These are phyloP conservation scores for Stentor coeruleus DNA, from an alignment of 73 alveolate species.

Conservation along the genomic window DNA sequence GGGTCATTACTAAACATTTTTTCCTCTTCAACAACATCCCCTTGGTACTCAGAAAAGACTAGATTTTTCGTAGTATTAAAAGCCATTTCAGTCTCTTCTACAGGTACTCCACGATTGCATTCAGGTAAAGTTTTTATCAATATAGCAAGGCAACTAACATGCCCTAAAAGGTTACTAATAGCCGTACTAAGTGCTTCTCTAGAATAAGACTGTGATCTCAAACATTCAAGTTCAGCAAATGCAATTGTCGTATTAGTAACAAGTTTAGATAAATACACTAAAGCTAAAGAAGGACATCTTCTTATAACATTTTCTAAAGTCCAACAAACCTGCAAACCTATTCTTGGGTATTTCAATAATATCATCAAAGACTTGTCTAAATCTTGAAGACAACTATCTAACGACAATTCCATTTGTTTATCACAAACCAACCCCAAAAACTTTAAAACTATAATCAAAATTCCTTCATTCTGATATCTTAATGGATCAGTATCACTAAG, in stretches of 20 bases:
- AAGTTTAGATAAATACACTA: neutral
- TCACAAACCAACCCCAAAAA: neutral
- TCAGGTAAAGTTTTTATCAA: neutral
- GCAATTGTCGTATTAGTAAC: conserved; percentile 18
- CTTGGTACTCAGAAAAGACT: conserved; percentile 8
- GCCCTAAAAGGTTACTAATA: neutral
- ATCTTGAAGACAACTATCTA: neutral
- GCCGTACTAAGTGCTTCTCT: neutral
- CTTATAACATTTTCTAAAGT: neutral
- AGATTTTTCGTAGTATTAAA: neutral
- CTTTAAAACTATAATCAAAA: neutral
- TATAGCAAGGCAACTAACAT: neutral
- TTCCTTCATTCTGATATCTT: neutral
- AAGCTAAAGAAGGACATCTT: neutral
- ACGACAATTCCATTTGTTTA: neutral
- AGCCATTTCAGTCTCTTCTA: neutral
- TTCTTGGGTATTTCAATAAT: neutral
- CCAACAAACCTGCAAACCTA: neutral
- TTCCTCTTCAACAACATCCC: conserved; percentile 13
- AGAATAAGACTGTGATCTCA: neutral
- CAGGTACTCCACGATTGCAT: conserved; percentile 6
- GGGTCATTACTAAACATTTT: neutral
- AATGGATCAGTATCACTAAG: neutral
- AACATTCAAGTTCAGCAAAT: neutral
- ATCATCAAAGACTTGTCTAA: neutral